Evolutionary conservation across 768 basidiomycete species (phyloP).

Genomic region (Pulveroboletus sp.): DNA sequence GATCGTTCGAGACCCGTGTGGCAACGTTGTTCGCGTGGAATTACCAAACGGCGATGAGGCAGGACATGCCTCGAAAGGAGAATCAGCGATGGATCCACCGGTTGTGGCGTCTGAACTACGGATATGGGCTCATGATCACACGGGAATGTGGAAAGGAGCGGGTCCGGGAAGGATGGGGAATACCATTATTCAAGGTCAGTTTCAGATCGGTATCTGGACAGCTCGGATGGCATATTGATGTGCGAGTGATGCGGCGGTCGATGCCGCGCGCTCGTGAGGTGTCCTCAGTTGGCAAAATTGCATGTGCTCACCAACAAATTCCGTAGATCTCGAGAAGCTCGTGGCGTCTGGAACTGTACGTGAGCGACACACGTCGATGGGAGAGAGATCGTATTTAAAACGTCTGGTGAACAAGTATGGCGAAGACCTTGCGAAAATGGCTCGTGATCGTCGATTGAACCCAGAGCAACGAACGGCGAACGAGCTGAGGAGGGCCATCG

Average conservation of each 20-base stretch:
- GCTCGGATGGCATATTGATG: background rate
- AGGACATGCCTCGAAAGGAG: slow-evolving; percentile 17
- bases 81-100: slow-evolving; percentile 42
- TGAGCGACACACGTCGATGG: slow-evolving; percentile 61
- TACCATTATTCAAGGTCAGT: slow-evolving; percentile 35
- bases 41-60: slow-evolving; percentile 50
- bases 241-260: background rate
- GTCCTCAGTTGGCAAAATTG: background rate
- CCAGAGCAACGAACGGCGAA: slow-evolving; percentile 82
- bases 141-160: background rate
- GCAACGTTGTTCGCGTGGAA: slow-evolving; percentile 71
- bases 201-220: background rate
- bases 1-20: slow-evolving; percentile 77
- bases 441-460: slow-evolving; percentile 75
- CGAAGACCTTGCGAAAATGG: slow-evolving; percentile 72
- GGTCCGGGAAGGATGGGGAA: background rate
- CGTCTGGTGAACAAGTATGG: slow-evolving; percentile 70
- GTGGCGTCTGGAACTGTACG: slow-evolving; percentile 47
- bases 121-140: slow-evolving; percentile 15
- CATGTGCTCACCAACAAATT: slow-evolving; percentile 11
- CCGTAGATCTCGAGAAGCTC: slow-evolving; percentile 62
- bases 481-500: slow-evolving; percentile 64
- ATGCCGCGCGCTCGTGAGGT: background rate
- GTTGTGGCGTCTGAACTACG: slow-evolving; percentile 12
- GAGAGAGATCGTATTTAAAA: slow-evolving; percentile 66